Evolutionary conservation across 768 basidiomycete genomes (phyloP).

Genomic region (Rhodotorula diobovata): DNA sequence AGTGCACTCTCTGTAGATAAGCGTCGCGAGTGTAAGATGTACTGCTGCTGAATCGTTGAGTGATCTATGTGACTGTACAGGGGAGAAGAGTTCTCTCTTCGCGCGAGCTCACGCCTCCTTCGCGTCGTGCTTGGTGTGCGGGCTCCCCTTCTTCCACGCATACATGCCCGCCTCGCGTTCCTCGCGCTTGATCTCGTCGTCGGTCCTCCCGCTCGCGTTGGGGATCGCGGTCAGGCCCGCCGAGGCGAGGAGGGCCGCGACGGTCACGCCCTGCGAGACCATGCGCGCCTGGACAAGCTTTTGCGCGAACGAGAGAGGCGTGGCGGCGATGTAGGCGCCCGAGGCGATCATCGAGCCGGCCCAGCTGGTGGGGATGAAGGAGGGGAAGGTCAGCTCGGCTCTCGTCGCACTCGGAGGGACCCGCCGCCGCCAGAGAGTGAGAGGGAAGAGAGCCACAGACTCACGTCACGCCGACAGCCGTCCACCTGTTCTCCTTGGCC

Average conservation of each 20-base stretch:
- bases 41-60: too few relatives aligned
- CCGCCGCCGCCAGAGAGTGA: too few relatives aligned
- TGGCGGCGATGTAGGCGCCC: conserved; percentile 33
- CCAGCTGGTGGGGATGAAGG: conserved; percentile 5
- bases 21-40: too few relatives aligned
- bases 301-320: conserved; percentile 41
- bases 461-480: conserved; percentile 30
- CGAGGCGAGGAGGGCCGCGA: conserved; percentile 45
- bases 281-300: conserved; percentile 45
- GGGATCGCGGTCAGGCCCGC: conserved; percentile 42
- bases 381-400: background rate
- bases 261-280: conserved; percentile 44
- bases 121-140: background rate
- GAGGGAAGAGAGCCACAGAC: background rate
- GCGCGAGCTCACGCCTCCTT: background rate
- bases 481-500: conserved; percentile 36
- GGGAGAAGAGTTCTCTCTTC: too few relatives aligned
- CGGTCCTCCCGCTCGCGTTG: conserved; percentile 23
- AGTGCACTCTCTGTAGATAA: too few relatives aligned
- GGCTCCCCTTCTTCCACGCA: conserved; percentile 15
- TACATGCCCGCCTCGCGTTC: conserved; percentile 37
- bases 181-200: conserved; percentile 34
- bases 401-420: background rate
- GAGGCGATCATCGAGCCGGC: conserved; percentile 34
- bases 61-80: too few relatives aligned